Percentiles rank a stretch among this genome's conserved stretches.
Evolutionary conservation across 2,329 filamentous ascomycete species (phyloP).

Genomic region (Calonectria crousiana): DNA sequence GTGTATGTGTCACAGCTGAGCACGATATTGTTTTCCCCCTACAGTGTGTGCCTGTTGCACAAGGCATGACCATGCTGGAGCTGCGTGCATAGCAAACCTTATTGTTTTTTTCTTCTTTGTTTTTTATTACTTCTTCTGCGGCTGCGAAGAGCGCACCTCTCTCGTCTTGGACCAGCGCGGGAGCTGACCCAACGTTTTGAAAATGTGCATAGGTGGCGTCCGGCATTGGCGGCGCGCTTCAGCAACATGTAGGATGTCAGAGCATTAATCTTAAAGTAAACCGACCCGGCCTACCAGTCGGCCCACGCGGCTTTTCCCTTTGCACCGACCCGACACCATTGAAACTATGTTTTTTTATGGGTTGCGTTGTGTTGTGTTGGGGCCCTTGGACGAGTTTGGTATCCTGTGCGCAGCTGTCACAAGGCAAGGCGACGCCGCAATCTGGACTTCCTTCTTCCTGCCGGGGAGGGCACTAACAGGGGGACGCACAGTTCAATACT

Average conservation of each 20-base stretch:
- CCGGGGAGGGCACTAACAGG: background rate
- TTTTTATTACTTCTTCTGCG: background rate
- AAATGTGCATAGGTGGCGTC: background rate
- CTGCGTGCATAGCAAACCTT: background rate
- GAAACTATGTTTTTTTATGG: background rate
- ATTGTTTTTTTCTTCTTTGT: background rate
- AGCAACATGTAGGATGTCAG: background rate
- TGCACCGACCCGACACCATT: background rate
- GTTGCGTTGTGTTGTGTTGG: background rate
- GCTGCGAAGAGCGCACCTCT: background rate
- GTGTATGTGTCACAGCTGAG: background rate
- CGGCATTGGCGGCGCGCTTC: background rate
- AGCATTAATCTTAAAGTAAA: background rate
- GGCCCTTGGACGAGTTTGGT: background rate
- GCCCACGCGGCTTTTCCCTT: background rate
- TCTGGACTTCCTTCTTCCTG: background rate
- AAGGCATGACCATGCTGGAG: background rate
- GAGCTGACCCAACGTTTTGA: conserved; percentile 3
- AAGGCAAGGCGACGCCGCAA: background rate
- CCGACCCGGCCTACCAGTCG: background rate
- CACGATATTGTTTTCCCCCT: background rate
- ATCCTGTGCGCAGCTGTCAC: conserved; percentile 6
- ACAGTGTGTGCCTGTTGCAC: background rate
- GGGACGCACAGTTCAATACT: background rate
- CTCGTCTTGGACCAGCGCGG: background rate